Percentiles rank a stretch among this genome's conserved stretches.
Evolutionary conservation across 108 stramenopile genomes (phyloP).

Genomic region (Discostella stelligeroides): DNA sequence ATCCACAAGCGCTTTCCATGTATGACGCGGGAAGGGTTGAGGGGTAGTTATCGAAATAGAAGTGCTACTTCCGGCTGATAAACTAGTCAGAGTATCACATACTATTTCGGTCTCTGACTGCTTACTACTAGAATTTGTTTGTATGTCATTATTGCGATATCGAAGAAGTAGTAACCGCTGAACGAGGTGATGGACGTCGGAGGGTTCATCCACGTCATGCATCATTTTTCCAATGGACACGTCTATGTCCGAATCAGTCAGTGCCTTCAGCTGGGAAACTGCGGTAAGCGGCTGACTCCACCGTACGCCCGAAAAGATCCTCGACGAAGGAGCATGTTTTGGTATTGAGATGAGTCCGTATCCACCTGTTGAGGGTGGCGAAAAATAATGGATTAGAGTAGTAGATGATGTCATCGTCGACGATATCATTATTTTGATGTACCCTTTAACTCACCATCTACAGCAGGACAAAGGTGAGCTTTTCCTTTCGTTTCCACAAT

Average conservation of each 20-base stretch:
- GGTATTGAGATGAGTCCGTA: constrained; percentile 85
- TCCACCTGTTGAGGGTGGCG: constrained; percentile 44
- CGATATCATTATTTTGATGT: neutral
- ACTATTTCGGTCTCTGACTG: neutral
- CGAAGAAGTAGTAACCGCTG: constrained; percentile 3
- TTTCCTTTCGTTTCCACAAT: neutral
- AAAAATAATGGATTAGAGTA: too few relatives aligned
- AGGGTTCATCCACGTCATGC: constrained; percentile 81
- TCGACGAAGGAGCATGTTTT: constrained; percentile 36
- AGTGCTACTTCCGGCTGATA: neutral
- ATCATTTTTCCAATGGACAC: constrained; percentile 67
- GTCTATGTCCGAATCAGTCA: constrained; percentile 67
- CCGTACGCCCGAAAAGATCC: constrained; percentile 57
- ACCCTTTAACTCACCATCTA: constrained; percentile 47
- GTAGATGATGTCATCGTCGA: neutral
- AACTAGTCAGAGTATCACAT: neutral
- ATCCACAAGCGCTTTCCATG: constrained; percentile 14
- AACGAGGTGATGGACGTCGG: constrained; percentile 65
- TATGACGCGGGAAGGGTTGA: constrained; percentile 8
- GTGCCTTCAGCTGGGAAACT: constrained; percentile 78
- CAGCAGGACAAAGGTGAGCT: constrained; percentile 76
- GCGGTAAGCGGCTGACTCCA: constrained; percentile 83
- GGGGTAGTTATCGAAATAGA: neutral
- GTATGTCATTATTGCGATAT: neutral
- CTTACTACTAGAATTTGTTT: too few relatives aligned